A percentile compares a stretch with the other conserved stretches of the same genome.
Conservation (phyloP, 768 basidiomycete species). For the Leccinum broughii region DNA sequence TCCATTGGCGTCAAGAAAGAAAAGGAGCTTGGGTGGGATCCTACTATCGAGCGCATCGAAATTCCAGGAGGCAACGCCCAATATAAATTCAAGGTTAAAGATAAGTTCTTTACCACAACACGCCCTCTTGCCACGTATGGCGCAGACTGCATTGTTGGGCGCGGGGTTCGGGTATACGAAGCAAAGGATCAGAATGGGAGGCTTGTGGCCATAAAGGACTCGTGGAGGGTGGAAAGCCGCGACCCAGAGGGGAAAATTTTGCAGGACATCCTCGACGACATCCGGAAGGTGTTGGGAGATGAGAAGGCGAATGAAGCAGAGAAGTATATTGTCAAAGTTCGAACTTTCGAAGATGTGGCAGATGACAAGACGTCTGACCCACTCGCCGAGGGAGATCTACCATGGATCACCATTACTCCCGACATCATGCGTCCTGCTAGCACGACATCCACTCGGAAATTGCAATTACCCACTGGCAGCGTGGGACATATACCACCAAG, state of each 20-base stretch:
- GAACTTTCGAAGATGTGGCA: not conserved
- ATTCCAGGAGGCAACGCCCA: not conserved
- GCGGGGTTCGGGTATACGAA: slow-evolving; percentile 5
- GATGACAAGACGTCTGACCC: too few relatives aligned
- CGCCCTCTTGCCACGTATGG: not conserved
- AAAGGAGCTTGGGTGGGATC: slow-evolving; percentile 10
- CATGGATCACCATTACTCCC: too few relatives aligned
- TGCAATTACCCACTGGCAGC: too few relatives aligned
- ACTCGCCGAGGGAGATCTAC: too few relatives aligned
- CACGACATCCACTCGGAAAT: too few relatives aligned
- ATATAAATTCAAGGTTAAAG: slow-evolving; percentile 2
- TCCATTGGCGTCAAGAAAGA: too few relatives aligned
- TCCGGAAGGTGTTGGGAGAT: not conserved
- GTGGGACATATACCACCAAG: too few relatives aligned
- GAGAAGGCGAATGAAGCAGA: not conserved
- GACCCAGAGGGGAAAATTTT: not conserved
- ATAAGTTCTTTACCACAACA: not conserved
- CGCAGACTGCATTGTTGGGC: slow-evolving; percentile 1
- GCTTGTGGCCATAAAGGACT: slow-evolving; percentile 2
- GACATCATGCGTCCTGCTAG: too few relatives aligned
- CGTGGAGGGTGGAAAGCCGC: not conserved
- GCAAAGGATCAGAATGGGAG: not conserved
- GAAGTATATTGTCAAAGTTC: not conserved
- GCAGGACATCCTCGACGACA: not conserved
- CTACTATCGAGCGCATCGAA: not conserved